Evolutionary conservation across 2,329 filamentous ascomycete species (phyloP).

Genomic region (Dactylellina cionopaga): DNA sequence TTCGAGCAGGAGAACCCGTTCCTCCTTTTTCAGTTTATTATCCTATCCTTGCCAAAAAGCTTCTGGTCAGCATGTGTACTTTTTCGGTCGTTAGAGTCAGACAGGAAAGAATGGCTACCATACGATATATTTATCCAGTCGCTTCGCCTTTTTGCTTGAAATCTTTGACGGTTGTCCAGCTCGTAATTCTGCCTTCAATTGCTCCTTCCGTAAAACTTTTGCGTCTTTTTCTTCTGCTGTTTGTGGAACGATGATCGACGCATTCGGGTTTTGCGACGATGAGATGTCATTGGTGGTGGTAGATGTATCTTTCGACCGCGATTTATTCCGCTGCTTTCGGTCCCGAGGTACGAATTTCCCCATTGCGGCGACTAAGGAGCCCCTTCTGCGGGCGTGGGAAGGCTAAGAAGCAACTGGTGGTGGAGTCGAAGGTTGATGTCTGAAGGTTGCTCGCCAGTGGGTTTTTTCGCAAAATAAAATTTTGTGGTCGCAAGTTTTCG

Average conservation of each 20-base stretch:
- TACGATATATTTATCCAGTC: constrained; percentile 75
- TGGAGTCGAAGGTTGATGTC: constrained; percentile 1
- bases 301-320: constrained; percentile 21
- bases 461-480: constrained; percentile 45
- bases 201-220: constrained; percentile 37
- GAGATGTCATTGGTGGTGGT: constrained; percentile 24
- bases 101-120: constrained; percentile 52
- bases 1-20: constrained; percentile 83
- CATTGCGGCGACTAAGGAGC: constrained; percentile 22
- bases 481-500: constrained; percentile 41
- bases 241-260: constrained; percentile 35
- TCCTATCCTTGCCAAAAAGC: constrained; percentile 65
- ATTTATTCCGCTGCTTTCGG: constrained; percentile 51
- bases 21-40: constrained; percentile 92
- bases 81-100: background rate
- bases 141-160: constrained; percentile 73
- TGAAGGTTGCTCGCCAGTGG: background rate
- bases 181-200: constrained; percentile 67
- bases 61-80: constrained; percentile 20
- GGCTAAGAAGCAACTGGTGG: background rate
- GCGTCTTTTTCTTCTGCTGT: constrained; percentile 47
- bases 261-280: constrained; percentile 42
- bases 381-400: background rate
- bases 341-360: constrained; percentile 50
- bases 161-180: constrained; percentile 67